Base-by-base conservation (phyloP, 2,329 filamentous ascomycete genomes). In the Aspergillus sp. region DNA sequence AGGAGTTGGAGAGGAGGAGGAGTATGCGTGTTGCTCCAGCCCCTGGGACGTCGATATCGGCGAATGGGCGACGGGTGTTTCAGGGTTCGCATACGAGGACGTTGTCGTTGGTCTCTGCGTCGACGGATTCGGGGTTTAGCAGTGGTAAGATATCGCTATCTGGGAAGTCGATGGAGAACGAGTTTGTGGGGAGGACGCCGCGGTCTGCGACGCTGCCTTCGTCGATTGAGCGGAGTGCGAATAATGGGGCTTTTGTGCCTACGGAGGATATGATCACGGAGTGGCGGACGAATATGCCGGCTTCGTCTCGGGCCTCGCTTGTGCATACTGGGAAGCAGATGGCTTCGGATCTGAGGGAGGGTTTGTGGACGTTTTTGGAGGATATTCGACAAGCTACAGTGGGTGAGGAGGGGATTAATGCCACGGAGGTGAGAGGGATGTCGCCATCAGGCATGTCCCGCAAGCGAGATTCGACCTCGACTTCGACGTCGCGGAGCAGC, bases 361-460 rank as follows among this genome's bases (percentile, higher is more conserved):
- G 93, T 2, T 73, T 98, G 43, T 90, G 87, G 82, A 95, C 88
- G 1, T 98, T 98, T 68, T 83, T 95, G 50, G 93, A 97, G 65
- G 93, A 98, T 63, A 82, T 98, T 43, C 81, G 90, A 56, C 93
- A 97, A 69, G 94, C 91, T 12, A 95, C 93, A 0, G 90, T 98
- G 5, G 93, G 93, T 20, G 93, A 98, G 47, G 93, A 98, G 71
- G 88, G 84, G 13, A 81, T 89, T 53, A 82, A 76, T 51, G 84
- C 82, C 38, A 71, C 71, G 30, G 66, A 69, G 51, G 62, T 68
- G 51, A 56, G 70, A 49, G 58, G 61, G 48, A 54, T 63, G 51
- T 58, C 66, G 42, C 53, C 58, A n/a, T 33, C 60, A 5, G 43
- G 12, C 25, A 9, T 10, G 10, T 7, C 7, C 53, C 60, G 60